Conservation (phyloP, 768 basidiomycete genomes). For the Boletus rex-veris region DNA sequence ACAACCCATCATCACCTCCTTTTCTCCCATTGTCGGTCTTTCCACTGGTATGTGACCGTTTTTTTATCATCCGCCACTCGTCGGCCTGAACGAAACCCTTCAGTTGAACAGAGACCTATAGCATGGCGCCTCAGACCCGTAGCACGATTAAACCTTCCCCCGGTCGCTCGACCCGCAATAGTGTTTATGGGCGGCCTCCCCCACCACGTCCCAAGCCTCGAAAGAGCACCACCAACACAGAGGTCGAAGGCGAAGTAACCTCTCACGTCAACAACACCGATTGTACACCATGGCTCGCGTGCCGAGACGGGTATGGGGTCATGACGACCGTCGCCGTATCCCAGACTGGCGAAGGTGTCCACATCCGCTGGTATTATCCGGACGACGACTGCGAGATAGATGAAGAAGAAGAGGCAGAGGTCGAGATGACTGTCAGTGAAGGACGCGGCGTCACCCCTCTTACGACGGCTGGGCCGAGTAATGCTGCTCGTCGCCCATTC, state of each 20-base stretch:
- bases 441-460: slow-evolving; percentile 17
- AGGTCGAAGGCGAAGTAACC: not conserved
- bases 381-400: slow-evolving; percentile 2
- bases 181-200: slow-evolving; percentile 16
- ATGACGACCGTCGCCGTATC: slow-evolving; percentile 15
- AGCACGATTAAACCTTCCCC: slow-evolving; percentile 16
- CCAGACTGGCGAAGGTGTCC: slow-evolving; percentile 20
- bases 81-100: not conserved
- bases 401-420: slow-evolving; percentile 7
- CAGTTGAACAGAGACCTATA: not conserved
- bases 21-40: not conserved
- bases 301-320: slow-evolving; percentile 13
- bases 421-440: slow-evolving; percentile 14
- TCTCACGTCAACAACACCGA: not conserved
- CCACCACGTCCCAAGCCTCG: slow-evolving; percentile 5
- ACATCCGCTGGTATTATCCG: slow-evolving; percentile 20
- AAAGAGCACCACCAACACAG: not conserved
- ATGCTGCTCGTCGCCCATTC: not conserved
- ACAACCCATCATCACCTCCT: not conserved
- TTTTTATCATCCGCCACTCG: not conserved
- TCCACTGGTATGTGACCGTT: slow-evolving; percentile 1
- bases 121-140: slow-evolving; percentile 28
- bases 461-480: not conserved
- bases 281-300: slow-evolving; percentile 16
- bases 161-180: slow-evolving; percentile 22